Conservation (phyloP, 2,329 filamentous ascomycete genomes). For the Aspergillus pseudotamarii region DNA sequence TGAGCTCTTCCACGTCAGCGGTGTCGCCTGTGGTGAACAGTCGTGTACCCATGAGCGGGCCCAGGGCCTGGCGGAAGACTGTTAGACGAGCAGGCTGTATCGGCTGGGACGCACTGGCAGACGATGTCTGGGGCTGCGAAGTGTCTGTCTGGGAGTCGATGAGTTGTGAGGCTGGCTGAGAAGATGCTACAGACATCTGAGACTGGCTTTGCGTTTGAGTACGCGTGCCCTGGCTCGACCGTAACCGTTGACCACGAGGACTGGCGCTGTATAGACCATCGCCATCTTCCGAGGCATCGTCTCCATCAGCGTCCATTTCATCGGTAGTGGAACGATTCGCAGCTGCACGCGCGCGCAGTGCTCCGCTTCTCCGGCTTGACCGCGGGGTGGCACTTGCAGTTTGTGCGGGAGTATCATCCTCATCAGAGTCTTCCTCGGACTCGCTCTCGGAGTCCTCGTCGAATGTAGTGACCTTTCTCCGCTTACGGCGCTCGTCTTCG, state of each 20-base stretch:
- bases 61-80: conserved; percentile 78
- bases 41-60: conserved; percentile 76
- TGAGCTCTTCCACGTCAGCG: conserved; percentile 72
- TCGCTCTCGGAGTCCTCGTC: conserved; percentile 60
- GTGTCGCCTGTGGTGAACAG: conserved; percentile 83
- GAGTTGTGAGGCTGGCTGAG: conserved; percentile 73
- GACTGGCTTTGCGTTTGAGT: conserved; percentile 47
- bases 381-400: conserved; percentile 34
- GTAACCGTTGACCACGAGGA: conserved; percentile 46
- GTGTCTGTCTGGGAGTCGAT: conserved; percentile 57
- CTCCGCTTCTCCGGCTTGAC: conserved; percentile 35
- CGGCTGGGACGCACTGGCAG: conserved; percentile 41
- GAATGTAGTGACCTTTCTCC: conserved; percentile 73
- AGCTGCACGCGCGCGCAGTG: conserved; percentile 36
- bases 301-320: conserved; percentile 52
- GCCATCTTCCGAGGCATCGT: conserved; percentile 54
- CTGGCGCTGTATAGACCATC: conserved; percentile 59
- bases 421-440: conserved; percentile 40
- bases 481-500: conserved; percentile 74
- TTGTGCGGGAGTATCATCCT: conserved; percentile 28
- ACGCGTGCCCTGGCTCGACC: conserved; percentile 42
- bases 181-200: conserved; percentile 76
- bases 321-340: conserved; percentile 42
- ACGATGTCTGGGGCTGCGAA: conserved; percentile 49
- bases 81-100: conserved; percentile 63